These are phyloP conservation scores for Venturia pyrina DNA, from an alignment of 2,329 filamentous ascomycete species.

Conservation along the genomic window DNA sequence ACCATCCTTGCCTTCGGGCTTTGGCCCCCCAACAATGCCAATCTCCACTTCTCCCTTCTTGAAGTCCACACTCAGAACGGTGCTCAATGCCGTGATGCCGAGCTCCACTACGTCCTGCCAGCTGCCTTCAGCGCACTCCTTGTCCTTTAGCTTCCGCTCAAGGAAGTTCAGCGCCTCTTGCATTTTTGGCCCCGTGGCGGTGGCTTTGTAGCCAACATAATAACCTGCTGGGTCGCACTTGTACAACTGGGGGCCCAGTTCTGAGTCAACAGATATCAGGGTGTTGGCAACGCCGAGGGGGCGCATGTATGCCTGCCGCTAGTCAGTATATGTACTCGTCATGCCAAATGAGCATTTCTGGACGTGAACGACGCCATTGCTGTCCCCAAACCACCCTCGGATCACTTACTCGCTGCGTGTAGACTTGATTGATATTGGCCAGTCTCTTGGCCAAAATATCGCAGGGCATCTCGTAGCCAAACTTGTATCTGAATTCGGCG, in stretches of 20 bases:
- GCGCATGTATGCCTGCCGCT: conserved; percentile 82
- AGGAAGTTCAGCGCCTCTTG: conserved; percentile 97
- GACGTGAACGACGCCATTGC: background rate
- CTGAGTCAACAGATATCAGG: conserved; percentile 84
- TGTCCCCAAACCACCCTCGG: background rate
- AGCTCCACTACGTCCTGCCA: conserved; percentile 99
- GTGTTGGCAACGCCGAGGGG: conserved; percentile 93
- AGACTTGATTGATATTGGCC: conserved; percentile 98
- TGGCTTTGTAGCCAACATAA: conserved; percentile 97
- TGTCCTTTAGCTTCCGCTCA: conserved; percentile 99
- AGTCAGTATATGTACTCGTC: background rate
- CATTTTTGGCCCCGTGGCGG: conserved; percentile 92
- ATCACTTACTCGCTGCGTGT: conserved; percentile 74
- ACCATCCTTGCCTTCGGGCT: conserved; percentile 71
- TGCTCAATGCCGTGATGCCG: conserved; percentile 90
- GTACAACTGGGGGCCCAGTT: conserved; percentile 89
- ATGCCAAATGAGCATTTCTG: background rate
- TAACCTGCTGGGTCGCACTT: conserved; percentile 98
- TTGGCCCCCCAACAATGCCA: conserved; percentile 87
- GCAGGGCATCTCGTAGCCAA: conserved; percentile 98
- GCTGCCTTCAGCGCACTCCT: conserved; percentile 79
- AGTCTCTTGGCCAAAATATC: conserved; percentile 93
- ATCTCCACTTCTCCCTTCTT: conserved; percentile 99
- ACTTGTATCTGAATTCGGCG: conserved; percentile 97
- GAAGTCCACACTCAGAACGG: conserved; percentile 96